A percentile compares a stretch with the other conserved stretches of the same genome.
These are phyloP conservation scores for Stagonosporopsis chrysanthemi DNA, from an alignment of 2,329 filamentous ascomycete species.

Conservation along the genomic window DNA sequence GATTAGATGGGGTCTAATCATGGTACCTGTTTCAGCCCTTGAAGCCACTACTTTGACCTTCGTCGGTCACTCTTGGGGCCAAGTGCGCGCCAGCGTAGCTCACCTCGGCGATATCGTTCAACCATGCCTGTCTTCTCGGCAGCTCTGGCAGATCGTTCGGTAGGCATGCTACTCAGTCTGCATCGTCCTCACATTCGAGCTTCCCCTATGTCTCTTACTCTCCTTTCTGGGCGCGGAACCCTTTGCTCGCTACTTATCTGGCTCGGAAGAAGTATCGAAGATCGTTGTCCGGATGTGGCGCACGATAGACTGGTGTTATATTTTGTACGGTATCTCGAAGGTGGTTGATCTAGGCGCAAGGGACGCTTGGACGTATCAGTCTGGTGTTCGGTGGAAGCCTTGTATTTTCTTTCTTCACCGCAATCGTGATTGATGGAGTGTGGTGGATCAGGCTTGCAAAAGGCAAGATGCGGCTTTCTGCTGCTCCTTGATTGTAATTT, in stretches of 20 bases:
- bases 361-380: constrained; percentile 71
- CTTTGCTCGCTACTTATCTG: constrained; percentile 70
- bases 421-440: constrained; percentile 58
- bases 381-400: constrained; percentile 73
- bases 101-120: constrained; percentile 18
- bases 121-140: constrained; percentile 33
- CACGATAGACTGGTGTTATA: constrained; percentile 66
- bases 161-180: constrained; percentile 63
- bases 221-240: constrained; percentile 64
- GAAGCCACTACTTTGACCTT: constrained; percentile 72
- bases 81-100: constrained; percentile 52
- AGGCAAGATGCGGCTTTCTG: no score
- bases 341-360: constrained; percentile 45
- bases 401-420: constrained; percentile 69
- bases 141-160: constrained; percentile 53
- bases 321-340: constrained; percentile 71
- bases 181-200: constrained; percentile 65
- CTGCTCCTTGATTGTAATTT: no score
- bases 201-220: constrained; percentile 69
- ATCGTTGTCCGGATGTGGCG: constrained; percentile 73
- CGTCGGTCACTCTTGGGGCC: constrained; percentile 71
- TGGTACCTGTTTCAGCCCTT: constrained; percentile 73
- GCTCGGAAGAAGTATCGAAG: constrained; percentile 62
- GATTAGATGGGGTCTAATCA: constrained; percentile 76
- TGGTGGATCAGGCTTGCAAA: constrained; percentile 50